phyloP scores from a whole-genome alignment of 2,329 filamentous ascomycete genomes.

The Neofusicoccum laricinum region DNA sequence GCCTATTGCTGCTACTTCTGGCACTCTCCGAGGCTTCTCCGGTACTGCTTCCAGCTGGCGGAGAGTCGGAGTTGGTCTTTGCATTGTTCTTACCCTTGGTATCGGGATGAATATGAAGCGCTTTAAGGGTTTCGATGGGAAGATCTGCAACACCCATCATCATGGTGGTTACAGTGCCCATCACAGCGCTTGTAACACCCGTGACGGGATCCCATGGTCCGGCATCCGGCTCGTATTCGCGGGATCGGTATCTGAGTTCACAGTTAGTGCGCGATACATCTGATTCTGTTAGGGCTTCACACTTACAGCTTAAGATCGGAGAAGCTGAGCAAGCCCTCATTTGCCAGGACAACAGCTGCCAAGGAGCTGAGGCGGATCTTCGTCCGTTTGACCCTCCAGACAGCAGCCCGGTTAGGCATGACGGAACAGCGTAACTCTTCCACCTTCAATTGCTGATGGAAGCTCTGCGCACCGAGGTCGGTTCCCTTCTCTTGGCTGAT shows the following conservation, averaged over 20 bases:
- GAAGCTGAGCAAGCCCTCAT: constrained; percentile 35
- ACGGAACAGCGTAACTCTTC: constrained; percentile 37
- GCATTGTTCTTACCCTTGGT: constrained; percentile 1
- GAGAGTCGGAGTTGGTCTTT: neutral
- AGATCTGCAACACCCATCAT: constrained; percentile 79
- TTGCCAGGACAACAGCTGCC: constrained; percentile 36
- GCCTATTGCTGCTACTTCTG: neutral
- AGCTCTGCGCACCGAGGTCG: constrained; percentile 36
- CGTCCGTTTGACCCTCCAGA: constrained; percentile 40
- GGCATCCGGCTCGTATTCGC: constrained; percentile 39
- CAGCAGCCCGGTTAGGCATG: constrained; percentile 30
- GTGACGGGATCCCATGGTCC: constrained; percentile 40
- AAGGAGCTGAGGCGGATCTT: constrained; percentile 34
- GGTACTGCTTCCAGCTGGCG: neutral
- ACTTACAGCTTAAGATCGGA: constrained; percentile 38
- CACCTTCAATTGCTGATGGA: constrained; percentile 37
- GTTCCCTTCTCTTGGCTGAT: constrained; percentile 37
- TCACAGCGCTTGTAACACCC: constrained; percentile 66
- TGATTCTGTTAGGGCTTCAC: neutral
- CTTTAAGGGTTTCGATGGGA: constrained; percentile 53
- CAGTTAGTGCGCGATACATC: constrained; percentile 17
- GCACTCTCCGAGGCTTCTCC: neutral
- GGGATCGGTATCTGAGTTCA: constrained; percentile 30
- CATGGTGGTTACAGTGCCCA: constrained; percentile 80
- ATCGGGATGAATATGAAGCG: constrained; percentile 45